Evolutionary conservation across 805 yeast genomes (phyloP), one percentile per base, ranked within the genome.

Genomic region (Nakazawaea wyomingensis): DNA sequence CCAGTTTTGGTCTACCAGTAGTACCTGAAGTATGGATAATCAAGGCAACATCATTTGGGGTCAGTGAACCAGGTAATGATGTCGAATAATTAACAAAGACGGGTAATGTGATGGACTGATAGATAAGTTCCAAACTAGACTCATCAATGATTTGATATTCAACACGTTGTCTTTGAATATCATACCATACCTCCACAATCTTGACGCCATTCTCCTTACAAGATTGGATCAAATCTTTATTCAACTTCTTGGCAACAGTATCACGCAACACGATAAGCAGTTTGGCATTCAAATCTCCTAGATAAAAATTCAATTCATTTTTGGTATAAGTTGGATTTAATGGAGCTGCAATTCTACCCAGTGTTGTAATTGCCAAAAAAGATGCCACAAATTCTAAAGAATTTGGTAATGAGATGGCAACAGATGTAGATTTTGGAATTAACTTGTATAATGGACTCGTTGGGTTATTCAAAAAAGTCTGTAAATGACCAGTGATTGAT

Each of bases 11-110:
- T 41, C 80, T 71, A 2, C 88, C 87, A 2, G 89, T 82, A 7
- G 89, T 82, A 24, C 90, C 90, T 37, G 83, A 75, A 7, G 90
- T 82, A 60, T 82, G 88, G 37, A 82, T 62, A 20, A 82, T 77
- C 57, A 82, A 61, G 3, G 87, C 87, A 29, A 77, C 69, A 45
- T 80, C 82, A 36, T 69, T 61, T 1, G 78, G 71, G 13, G 57
- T 48, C 2, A 79, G 68, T 39, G 50, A 59, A 2, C 76, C 75
- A 18, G 75, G 71, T 46, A 71, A 61, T 16, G 39, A 43, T 14
- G 36, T 52, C 0, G 49, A 39, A 31, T 47, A 49, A 48, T 68
- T 67, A 30, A 54, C 37, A 50, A 59, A 64, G 11, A 54, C 52
- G 5, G 71, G 63, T 27, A 48, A 46, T 17, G 44, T 35, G 7